Percentiles rank a stretch among this genome's conserved stretches.
Conservation (phyloP, 192 early-diverging fungal species). For the Blastocladiella britannica region DNA sequence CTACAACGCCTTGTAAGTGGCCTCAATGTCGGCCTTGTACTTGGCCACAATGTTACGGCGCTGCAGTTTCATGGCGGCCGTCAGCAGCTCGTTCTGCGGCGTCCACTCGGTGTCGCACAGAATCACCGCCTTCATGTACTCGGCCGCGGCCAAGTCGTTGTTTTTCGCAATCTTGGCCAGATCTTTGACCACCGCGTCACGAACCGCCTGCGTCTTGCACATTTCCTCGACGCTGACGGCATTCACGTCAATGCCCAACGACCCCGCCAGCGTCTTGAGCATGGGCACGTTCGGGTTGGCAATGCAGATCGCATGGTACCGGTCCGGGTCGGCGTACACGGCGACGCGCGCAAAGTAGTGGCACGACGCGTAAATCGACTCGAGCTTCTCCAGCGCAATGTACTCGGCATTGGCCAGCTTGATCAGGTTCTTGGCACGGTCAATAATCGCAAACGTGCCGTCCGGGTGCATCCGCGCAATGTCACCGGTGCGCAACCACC, state of each 20-base stretch:
- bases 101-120: slow-evolving; percentile 73
- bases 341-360: slow-evolving; percentile 54
- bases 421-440: slow-evolving; percentile 84
- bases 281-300: slow-evolving; percentile 43
- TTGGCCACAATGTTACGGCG: slow-evolving; percentile 49
- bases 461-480: slow-evolving; percentile 64
- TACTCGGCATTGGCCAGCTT: slow-evolving; percentile 81
- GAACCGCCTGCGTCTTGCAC: slow-evolving; percentile 30
- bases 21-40: slow-evolving; percentile 33
- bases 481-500: slow-evolving; percentile 79
- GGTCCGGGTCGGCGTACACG: slow-evolving; percentile 49
- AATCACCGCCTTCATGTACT: slow-evolving; percentile 44
- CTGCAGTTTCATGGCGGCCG: slow-evolving; percentile 88
- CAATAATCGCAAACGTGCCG: slow-evolving; percentile 65
- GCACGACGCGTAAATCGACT: slow-evolving; percentile 64
- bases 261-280: slow-evolving; percentile 19
- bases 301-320: slow-evolving; percentile 51
- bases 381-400: slow-evolving; percentile 85
- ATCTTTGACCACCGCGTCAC: slow-evolving; percentile 6
- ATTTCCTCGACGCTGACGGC: slow-evolving; percentile 30
- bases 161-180: slow-evolving; percentile 26
- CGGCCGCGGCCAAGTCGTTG: slow-evolving; percentile 46
- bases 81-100: slow-evolving; percentile 62
- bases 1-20: slow-evolving; percentile 19
- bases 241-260: slow-evolving; percentile 14